Evolutionary conservation across 352 stramenopile genomes (phyloP).

Genomic region (Pythium dissotocum): DNA sequence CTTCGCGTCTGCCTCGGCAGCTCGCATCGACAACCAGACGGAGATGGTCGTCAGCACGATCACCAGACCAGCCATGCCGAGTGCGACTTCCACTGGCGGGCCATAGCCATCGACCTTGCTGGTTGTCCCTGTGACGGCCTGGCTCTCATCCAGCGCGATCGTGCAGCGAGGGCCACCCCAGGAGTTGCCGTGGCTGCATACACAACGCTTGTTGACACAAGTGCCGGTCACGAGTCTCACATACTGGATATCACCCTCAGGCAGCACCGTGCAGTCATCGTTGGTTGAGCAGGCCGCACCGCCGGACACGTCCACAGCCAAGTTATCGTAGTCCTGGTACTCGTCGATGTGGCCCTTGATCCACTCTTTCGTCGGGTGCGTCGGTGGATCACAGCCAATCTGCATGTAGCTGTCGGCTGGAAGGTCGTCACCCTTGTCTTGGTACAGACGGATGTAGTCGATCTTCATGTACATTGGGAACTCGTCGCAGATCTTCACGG

Average conservation of each 20-base stretch:
- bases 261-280: slow-evolving; percentile 37
- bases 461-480: too few relatives aligned
- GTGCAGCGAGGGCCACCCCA: slow-evolving; percentile 40
- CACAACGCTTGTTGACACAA: slow-evolving; percentile 45
- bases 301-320: slow-evolving; percentile 28
- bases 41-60: slow-evolving; percentile 13
- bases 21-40: slow-evolving; percentile 6
- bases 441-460: slow-evolving; percentile 7
- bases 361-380: slow-evolving; percentile 41
- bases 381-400: slow-evolving; percentile 35
- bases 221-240: slow-evolving; percentile 28
- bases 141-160: slow-evolving; percentile 20
- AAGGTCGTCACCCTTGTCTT: slow-evolving; percentile 25
- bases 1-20: slow-evolving; percentile 4
- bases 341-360: slow-evolving; percentile 42
- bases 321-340: slow-evolving; percentile 40
- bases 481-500: too few relatives aligned
- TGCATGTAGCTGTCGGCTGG: slow-evolving; percentile 42
- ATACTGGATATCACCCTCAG: slow-evolving; percentile 21
- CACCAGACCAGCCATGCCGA: slow-evolving; percentile 17
- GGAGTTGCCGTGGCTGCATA: slow-evolving; percentile 35
- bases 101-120: slow-evolving; percentile 22
- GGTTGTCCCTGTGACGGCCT: slow-evolving; percentile 2
- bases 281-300: slow-evolving; percentile 28
- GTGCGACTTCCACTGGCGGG: slow-evolving; percentile 25